A percentile compares a stretch with the other conserved stretches of the same genome.
Evolutionary conservation across 139 green algal genomes (phyloP).

Genomic region (Micromonas commoda): DNA sequence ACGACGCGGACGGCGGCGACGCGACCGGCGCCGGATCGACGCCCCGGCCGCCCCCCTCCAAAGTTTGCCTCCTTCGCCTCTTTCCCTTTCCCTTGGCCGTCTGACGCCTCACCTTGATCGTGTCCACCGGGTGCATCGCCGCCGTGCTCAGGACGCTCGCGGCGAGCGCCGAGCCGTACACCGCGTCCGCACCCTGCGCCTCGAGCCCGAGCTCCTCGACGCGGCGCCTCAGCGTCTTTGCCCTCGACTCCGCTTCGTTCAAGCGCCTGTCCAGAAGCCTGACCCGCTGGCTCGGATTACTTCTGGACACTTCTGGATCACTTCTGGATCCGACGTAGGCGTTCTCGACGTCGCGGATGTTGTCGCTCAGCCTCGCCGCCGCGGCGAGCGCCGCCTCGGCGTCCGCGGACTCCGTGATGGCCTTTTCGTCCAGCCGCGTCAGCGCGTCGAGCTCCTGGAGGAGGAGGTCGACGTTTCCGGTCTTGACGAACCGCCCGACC

Average conservation of each 20-base stretch:
- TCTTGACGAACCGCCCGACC: too few species aligned
- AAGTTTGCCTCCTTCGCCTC: too few species aligned
- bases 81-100: background rate
- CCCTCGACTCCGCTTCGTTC: constrained; percentile 1
- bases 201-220: background rate
- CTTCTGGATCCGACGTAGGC: background rate
- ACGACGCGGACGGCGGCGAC: too few species aligned
- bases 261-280: background rate
- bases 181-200: background rate
- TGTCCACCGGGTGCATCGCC: constrained; percentile 20
- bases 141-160: background rate
- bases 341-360: background rate
- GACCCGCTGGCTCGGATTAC: too few species aligned
- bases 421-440: background rate
- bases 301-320: too few species aligned
- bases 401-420: background rate
- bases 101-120: constrained; percentile 7
- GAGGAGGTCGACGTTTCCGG: constrained; percentile 18
- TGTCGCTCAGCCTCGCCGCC: background rate
- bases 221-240: background rate
- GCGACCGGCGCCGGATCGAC: too few species aligned
- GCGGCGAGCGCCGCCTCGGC: background rate
- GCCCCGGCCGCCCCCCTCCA: too few species aligned
- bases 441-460: constrained; percentile 14
- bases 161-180: constrained; percentile 9